phyloP scores from a whole-genome alignment of 140 eudicot genomes.

The Senecio squalidus region DNA sequence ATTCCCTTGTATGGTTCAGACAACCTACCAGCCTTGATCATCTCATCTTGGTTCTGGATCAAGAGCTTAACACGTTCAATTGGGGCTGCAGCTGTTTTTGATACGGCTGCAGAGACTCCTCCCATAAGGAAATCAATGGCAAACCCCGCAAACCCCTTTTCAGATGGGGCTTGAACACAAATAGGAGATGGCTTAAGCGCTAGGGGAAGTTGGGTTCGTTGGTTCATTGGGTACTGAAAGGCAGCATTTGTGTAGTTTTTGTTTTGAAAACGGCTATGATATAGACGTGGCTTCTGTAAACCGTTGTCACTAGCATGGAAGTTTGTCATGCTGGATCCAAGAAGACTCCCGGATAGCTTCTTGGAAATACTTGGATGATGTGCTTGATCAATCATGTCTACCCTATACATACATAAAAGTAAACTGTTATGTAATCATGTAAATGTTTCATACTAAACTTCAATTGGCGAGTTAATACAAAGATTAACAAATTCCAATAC shows the following conservation, averaged over 20 bases:
- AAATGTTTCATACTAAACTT: too few relatives aligned
- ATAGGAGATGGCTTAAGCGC: constrained; percentile 21
- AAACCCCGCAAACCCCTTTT: constrained; percentile 39
- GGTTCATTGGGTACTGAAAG: constrained; percentile 25
- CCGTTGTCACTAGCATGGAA: constrained; percentile 19
- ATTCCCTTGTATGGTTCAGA: constrained; percentile 50
- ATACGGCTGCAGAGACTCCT: constrained; percentile 58
- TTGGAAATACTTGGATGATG: constrained; percentile 35
- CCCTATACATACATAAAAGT: background rate
- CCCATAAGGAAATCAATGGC: constrained; percentile 51
- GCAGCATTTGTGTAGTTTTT: constrained; percentile 31
- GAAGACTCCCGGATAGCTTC: constrained; percentile 36
- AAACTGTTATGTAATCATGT: too few relatives aligned
- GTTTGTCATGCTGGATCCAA: constrained; percentile 20
- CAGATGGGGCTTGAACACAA: constrained; percentile 42
- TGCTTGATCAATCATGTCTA: constrained; percentile 39
- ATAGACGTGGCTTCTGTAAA: constrained; percentile 7
- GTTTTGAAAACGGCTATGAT: constrained; percentile 23
- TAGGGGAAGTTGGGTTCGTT: background rate
- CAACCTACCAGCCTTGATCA: constrained; percentile 44
- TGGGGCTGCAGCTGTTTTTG: constrained; percentile 69
- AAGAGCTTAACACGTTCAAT: constrained; percentile 57
- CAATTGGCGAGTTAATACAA: background rate
- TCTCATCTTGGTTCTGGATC: constrained; percentile 63
- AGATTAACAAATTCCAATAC: background rate